Conservation (phyloP, 2,329 filamentous ascomycete species). For the Samsoniella hepiali region DNA sequence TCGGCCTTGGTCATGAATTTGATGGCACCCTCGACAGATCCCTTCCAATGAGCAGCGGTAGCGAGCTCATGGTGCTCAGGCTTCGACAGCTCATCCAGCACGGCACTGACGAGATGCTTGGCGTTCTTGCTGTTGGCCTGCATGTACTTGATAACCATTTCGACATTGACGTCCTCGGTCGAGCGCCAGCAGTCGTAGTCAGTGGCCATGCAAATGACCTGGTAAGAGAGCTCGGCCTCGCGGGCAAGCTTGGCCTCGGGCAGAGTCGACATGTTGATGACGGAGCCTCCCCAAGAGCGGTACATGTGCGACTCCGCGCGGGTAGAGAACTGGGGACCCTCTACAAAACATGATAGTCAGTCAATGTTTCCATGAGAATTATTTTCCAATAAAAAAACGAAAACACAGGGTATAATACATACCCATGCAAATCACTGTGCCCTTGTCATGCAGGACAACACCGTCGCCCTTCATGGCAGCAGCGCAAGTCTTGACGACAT, state of each 20-base stretch:
- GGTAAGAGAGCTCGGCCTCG: constrained; percentile 94
- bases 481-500: constrained; percentile 75
- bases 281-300: constrained; percentile 84
- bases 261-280: constrained; percentile 97
- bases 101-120: constrained; percentile 76
- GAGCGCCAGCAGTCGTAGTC: constrained; percentile 99
- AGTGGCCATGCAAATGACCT: constrained; percentile 99
- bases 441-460: constrained; percentile 77
- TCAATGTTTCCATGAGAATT: neutral
- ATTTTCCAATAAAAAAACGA: neutral
- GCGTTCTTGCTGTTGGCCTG: constrained; percentile 88
- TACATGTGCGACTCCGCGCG: constrained; percentile 95
- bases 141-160: constrained; percentile 98
- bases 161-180: constrained; percentile 80
- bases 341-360: constrained; percentile 40
- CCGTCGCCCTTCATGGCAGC: constrained; percentile 75
- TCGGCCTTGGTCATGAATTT: constrained; percentile 77
- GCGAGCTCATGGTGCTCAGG: constrained; percentile 74
- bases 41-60: constrained; percentile 75
- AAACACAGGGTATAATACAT: constrained; percentile 31
- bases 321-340: constrained; percentile 97
- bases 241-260: constrained; percentile 95
- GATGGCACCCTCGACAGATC: constrained; percentile 72
- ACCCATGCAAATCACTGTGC: constrained; percentile 91
- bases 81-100: constrained; percentile 80